Evolutionary conservation across 768 basidiomycete species (phyloP), one percentile per base, ranked within the genome.

Genomic region (Clitopilus passeckerianus): DNA sequence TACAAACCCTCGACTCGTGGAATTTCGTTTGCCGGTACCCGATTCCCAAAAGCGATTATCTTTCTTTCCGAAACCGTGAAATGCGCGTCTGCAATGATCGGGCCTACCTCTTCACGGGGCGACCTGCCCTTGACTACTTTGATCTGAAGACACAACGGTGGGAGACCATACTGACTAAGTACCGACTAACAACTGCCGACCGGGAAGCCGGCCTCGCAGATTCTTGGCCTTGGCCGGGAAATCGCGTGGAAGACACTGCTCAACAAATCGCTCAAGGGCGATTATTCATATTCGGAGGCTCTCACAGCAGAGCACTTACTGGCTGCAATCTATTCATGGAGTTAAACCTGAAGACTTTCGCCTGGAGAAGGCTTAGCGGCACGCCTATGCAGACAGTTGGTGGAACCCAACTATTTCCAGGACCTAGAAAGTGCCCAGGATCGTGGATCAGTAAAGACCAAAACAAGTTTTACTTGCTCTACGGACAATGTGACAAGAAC

Each of bases 261-360:
- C 61, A 64, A 54, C 64, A 69, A 18, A 60, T 68, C 34, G 64
- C 71, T n/a, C 57, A 70, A 16, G 66, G 69, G 24, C 74, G 71
- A 50, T 52, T 78, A 0, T 77, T 77, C 60, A 67, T 77, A 15
- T 77, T 78, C 54, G 75, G 72, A 6, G 77, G 77, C 1, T 65
- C 62, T 3, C 70, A 74, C 54, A 56, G 59, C 18, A 55, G 35
- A 7, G 69, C 65, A 1, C 53, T 56, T 12, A 60, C 77, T 35
- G 76, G 75, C 9, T 70, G 69, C 54, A 75, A 76, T 61, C 59
- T 74, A 34, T 70, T 78, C 64, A 71, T 72, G 61, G 70, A 64
- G 9, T 66, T 78, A 15, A 71, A 79, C 61, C 53, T 78, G 22
- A 58, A 59, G 50, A 73, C 68, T 18, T 58, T 59, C 56, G 63